Base-by-base conservation (phyloP, 106 monocot species). In the Ottelia alismoides region DNA sequence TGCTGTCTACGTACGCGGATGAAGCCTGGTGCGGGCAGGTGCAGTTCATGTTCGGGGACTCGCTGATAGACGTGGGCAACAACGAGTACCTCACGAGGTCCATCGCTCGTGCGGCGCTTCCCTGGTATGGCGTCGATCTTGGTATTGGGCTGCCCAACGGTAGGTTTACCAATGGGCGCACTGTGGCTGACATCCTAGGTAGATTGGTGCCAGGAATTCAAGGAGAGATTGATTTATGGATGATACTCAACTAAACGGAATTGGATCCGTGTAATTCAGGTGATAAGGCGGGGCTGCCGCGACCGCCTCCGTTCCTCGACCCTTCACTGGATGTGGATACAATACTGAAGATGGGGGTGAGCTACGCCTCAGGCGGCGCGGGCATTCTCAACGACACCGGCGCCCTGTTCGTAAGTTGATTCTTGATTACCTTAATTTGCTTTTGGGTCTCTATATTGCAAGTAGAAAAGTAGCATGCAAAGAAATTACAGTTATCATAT, bases 1-100 rank as follows among this genome's bases (percentile, higher is more conserved):
- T n/a, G n/a, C n/a, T n/a, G n/a, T n/a, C n/a, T n/a, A n/a, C n/a
- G n/a, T n/a, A n/a, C n/a, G n/a, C n/a, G n/a, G n/a, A n/a, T n/a
- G n/a, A n/a, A n/a, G 6, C 71, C 57, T 26, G 30, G 72, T 32
- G 75, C 57, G 11, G 73, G n/a, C n/a, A 61, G 11, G 88, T 94
- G 40, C 93, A 88, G 76, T 88, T 94, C 81, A 87, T 94, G 62
- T 94, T 94, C 23, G 94, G 94, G 0, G 94, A 94, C 53, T 94
- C 94, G 17, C 49, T 94, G 48, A 84, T 84, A 0, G 94, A 94
- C 31, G 88, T 76, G 10, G 94, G 94, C 2, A 94, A 94, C 77
- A 94, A 94, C 75, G 80, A 84, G 46, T 81, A 84, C 70, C 81
- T 94, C 30, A 78, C 71, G 21, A 84, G 68, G 78, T 84, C 84